These are phyloP conservation scores for Diversispora eburnea DNA, from an alignment of 192 early-diverging fungal species.

Conservation along the genomic window DNA sequence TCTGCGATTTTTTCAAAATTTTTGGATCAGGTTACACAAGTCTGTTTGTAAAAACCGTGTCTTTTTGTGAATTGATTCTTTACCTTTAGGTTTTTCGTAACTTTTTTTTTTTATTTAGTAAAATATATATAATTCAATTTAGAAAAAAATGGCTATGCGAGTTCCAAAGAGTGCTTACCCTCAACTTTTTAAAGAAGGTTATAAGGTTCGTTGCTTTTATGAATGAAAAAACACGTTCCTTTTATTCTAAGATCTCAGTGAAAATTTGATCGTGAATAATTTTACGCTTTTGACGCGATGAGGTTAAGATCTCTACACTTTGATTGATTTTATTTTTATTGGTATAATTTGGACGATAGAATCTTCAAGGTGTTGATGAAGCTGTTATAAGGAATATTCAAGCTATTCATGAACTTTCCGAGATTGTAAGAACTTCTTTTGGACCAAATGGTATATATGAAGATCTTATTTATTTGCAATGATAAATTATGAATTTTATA, in stretches of 20 bases:
- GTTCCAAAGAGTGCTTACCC: slow-evolving; percentile 80
- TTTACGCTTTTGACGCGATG: not conserved
- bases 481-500: not conserved
- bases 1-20: too few relatives aligned
- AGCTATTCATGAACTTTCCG: slow-evolving; percentile 89
- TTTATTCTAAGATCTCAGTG: not conserved
- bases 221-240: not conserved
- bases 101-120: not conserved
- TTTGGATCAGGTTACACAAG: too few relatives aligned
- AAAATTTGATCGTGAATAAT: not conserved
- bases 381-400: slow-evolving; percentile 93
- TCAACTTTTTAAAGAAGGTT: slow-evolving; percentile 91
- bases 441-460: slow-evolving; percentile 84
- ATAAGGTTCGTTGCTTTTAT: slow-evolving; percentile 50
- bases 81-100: not conserved
- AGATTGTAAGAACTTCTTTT: slow-evolving; percentile 91
- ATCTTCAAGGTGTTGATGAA: slow-evolving; percentile 93
- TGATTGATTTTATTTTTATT: not conserved
- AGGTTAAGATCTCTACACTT: not conserved
- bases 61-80: not conserved
- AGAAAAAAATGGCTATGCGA: slow-evolving; percentile 73
- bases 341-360: slow-evolving; percentile 63
- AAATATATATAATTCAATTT: not conserved
- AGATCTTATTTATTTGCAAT: not conserved
- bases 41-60: not conserved